Evolutionary conservation across 2,329 filamentous ascomycete genomes (phyloP), one percentile per base, ranked within the genome.

Genomic region (Ophiocordyceps camponoti-saundersi): DNA sequence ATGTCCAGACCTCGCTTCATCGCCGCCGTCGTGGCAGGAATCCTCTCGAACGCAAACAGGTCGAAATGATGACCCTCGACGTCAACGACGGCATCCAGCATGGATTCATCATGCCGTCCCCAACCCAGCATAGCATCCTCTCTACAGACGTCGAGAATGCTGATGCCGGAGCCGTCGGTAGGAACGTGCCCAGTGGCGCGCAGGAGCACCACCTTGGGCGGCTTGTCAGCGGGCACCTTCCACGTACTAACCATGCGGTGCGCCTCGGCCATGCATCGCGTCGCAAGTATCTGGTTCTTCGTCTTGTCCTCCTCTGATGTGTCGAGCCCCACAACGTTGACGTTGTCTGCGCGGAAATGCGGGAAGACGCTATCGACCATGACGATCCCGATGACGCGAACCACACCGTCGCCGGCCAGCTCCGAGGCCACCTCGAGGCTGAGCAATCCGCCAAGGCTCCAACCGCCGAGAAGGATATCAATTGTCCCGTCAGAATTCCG

Each of bases 361-460:
- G 66, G 62, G 44, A 58, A 75, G 13, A 72, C 57, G 44, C 65
- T 72, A 54, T 78, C 74, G 18, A 77, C 59, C 61, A 75, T 67
- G 48, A 77, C 54, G 44, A 77, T 65, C 15, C 73, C 74, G 0
- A 66, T 51, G 11, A 77, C 62, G 1, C 59, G 59, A 22, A 73
- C 56, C 13, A 52, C 49, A 1, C 51, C 47, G 15, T 66, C 62
- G 8, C 56, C 55, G 16, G 58, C 57, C 8, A 75, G 57, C 50
- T 68, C 57, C 45, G 63, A 59, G 6, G 72, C 66, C 45, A 75
- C 62, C 53, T 77, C 70, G 13, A 77, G 60, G 7, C 71, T 66
- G 16, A 76, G 53, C 42, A 72, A 54, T 0, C 73, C 74, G 13
- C 74, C 74, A 4, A 77, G 54, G 4, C 71, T 75, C 73, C 73